Conservation (phyloP, 129 eudicot species). For the Smallanthus sonchifolius region DNA sequence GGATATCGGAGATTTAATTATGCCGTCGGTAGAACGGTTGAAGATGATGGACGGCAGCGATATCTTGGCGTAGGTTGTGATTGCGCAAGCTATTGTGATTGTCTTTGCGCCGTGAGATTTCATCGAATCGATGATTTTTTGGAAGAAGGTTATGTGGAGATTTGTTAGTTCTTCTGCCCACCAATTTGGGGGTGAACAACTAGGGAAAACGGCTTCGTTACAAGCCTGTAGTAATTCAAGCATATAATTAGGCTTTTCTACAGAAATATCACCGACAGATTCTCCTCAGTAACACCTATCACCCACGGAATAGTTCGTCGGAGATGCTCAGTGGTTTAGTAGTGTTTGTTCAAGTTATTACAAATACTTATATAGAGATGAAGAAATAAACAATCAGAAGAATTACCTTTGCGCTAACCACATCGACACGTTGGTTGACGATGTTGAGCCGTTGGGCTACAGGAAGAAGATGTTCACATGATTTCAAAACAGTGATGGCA, state of each 20-base stretch:
- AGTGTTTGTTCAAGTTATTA: no score
- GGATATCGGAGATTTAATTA: slow-evolving; percentile 17
- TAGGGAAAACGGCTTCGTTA: slow-evolving; percentile 81
- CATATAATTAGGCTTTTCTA: no score
- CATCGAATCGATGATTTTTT: slow-evolving; percentile 57
- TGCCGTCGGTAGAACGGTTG: slow-evolving; percentile 56
- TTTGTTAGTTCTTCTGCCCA: slow-evolving; percentile 92
- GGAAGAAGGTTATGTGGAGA: slow-evolving; percentile 53
- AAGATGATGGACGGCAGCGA: slow-evolving; percentile 62
- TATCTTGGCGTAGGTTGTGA: slow-evolving; percentile 74
- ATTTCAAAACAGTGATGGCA: slow-evolving; percentile 73
- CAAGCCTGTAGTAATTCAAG: slow-evolving; percentile 49
- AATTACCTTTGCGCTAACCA: slow-evolving; percentile 64
- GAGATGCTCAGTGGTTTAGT: no score
- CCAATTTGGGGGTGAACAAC: slow-evolving; percentile 91
- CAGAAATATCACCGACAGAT: no score
- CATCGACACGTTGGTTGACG: slow-evolving; percentile 76
- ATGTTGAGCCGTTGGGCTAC: slow-evolving; percentile 59
- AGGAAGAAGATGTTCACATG: slow-evolving; percentile 80
- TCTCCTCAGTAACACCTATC: no score
- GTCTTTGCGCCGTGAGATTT: slow-evolving; percentile 61
- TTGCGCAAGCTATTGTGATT: slow-evolving; percentile 66
- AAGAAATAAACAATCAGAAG: not conserved
- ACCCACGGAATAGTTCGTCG: no score
- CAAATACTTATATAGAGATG: no score